phyloP scores from a whole-genome alignment of 2,329 filamentous ascomycete species.

The Colletotrichum incanum region DNA sequence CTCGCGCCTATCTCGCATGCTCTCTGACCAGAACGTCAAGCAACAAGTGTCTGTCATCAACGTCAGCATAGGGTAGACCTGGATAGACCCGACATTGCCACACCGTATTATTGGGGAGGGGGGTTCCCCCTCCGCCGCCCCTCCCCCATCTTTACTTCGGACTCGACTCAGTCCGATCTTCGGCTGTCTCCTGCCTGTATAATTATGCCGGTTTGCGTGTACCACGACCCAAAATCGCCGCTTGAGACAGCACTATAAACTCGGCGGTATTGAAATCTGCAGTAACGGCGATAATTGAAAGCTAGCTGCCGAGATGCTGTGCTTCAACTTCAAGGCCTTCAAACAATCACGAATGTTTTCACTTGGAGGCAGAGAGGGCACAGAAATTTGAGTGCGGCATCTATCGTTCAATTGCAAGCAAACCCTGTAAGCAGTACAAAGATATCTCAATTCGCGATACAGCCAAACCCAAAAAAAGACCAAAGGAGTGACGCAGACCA shows the following conservation, averaged over 20 bases:
- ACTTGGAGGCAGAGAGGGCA: background rate
- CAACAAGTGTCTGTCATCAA: slow-evolving; percentile 44
- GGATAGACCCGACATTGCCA: too few species aligned
- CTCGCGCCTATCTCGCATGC: slow-evolving; percentile 56
- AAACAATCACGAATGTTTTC: background rate
- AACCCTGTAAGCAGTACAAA: slow-evolving; percentile 32
- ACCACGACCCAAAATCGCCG: slow-evolving; percentile 64
- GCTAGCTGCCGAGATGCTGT: too few species aligned
- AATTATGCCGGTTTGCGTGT: slow-evolving; percentile 21
- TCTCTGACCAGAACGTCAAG: slow-evolving; percentile 54
- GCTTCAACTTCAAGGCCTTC: too few species aligned
- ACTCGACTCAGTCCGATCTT: slow-evolving; percentile 39
- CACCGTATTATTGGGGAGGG: too few species aligned
- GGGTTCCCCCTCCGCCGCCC: too few species aligned
- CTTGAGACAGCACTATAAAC: too few species aligned
- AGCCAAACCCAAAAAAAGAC: slow-evolving; percentile 24
- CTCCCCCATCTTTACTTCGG: too few species aligned
- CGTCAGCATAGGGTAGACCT: slow-evolving; percentile 39
- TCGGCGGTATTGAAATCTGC: background rate
- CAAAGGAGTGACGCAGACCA: slow-evolving; percentile 37
- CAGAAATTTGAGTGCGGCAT: slow-evolving; percentile 14
- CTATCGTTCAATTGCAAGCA: slow-evolving; percentile 33
- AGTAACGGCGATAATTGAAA: background rate
- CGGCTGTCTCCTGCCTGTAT: slow-evolving; percentile 1
- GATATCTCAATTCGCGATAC: slow-evolving; percentile 16